Evolutionary conservation across 2,329 filamentous ascomycete species (phyloP).

Genomic region (Mycosphaerelloides madeirae): DNA sequence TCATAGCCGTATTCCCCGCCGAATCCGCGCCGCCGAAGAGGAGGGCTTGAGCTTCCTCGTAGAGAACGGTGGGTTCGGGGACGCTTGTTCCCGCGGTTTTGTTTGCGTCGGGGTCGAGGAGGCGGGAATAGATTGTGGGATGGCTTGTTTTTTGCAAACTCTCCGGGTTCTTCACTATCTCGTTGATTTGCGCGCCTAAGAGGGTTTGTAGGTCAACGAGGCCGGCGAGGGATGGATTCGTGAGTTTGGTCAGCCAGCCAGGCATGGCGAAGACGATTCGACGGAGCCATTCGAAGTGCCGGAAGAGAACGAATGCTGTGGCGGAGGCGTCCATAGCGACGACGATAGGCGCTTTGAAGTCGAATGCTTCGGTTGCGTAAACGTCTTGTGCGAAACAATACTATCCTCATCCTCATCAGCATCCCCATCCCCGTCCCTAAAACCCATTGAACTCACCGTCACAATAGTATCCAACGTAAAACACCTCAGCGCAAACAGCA

Average conservation of each 20-base stretch:
- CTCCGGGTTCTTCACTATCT: slow-evolving; percentile 29
- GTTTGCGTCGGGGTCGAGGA: slow-evolving; percentile 33
- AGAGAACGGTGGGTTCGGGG: slow-evolving; percentile 34
- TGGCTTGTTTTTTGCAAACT: slow-evolving; percentile 32
- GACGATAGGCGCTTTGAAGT: slow-evolving; percentile 41
- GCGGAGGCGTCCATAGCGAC: slow-evolving; percentile 38
- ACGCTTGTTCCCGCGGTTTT: slow-evolving; percentile 29
- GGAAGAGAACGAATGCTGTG: slow-evolving; percentile 36
- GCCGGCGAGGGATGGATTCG: slow-evolving; percentile 35
- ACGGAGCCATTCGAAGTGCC: slow-evolving; percentile 37
- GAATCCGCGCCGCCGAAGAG: slow-evolving; percentile 47
- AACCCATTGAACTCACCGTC: too few species aligned
- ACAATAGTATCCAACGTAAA: slow-evolving; percentile 38
- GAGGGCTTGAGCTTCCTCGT: slow-evolving; percentile 44
- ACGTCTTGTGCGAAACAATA: slow-evolving; percentile 42
- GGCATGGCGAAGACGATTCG: slow-evolving; percentile 36
- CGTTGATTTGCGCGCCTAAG: slow-evolving; percentile 31
- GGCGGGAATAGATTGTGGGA: slow-evolving; percentile 36
- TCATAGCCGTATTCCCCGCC: slow-evolving; percentile 39
- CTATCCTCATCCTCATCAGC: too few species aligned
- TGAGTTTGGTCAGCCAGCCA: slow-evolving; percentile 33
- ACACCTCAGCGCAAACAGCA: slow-evolving; percentile 34
- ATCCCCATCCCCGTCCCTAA: too few species aligned
- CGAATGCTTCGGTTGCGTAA: slow-evolving; percentile 35
- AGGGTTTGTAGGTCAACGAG: slow-evolving; percentile 38